Conservation (phyloP, 306 rosid genomes). For the Neltuma alba region DNA sequence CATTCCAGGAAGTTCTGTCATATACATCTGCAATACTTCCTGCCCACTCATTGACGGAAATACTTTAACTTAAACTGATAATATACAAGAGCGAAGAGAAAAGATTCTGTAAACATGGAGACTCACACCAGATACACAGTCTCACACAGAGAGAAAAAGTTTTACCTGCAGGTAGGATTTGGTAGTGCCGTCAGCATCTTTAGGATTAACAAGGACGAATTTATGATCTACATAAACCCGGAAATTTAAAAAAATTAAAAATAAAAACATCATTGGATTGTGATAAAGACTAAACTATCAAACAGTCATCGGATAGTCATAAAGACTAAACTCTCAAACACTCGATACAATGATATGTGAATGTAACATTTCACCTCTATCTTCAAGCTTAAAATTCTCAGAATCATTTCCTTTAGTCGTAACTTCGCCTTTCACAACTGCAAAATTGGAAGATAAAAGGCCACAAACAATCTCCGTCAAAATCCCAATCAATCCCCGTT, state of each 20-base stretch:
- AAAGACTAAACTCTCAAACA: not conserved
- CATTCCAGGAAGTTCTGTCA: conserved; percentile 84
- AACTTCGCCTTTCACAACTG: conserved; percentile 1
- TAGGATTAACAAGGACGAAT: conserved; percentile 74
- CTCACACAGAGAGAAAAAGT: not conserved
- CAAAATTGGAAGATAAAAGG: not conserved
- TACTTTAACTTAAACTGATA: not conserved
- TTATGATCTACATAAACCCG: conserved; percentile 42
- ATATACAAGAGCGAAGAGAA: not conserved
- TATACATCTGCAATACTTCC: conserved; percentile 75
- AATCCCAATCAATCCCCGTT: not conserved
- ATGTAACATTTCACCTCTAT: conserved; percentile 34
- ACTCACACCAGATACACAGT: not conserved
- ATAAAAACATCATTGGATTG: not conserved
- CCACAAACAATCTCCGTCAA: not conserved
- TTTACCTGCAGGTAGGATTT: conserved; percentile 75
- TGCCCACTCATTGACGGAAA: conserved; percentile 41
- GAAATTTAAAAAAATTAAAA: not conserved
- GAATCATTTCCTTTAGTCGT: conserved; percentile 23
- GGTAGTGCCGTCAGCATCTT: conserved; percentile 48
- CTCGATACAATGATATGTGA: not conserved
- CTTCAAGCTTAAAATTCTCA: conserved; percentile 27
- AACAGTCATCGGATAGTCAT: not conserved
- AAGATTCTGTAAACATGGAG: not conserved
- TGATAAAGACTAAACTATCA: not conserved